Evolutionary conservation across 2,329 filamentous ascomycete genomes (phyloP).

Genomic region (Xylaria polymorpha): DNA sequence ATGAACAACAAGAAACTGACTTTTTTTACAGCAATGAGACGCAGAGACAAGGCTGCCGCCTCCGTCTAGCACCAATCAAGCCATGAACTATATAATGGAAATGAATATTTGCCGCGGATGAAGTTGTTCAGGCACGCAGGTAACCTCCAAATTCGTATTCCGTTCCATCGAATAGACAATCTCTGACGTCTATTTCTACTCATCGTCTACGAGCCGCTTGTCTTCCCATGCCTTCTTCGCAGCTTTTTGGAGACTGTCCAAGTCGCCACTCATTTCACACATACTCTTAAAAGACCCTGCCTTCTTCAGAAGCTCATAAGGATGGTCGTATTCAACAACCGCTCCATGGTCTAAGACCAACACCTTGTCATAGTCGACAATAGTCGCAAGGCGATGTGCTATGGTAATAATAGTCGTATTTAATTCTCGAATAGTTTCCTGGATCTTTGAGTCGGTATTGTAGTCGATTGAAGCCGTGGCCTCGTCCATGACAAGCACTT

Average conservation of each 20-base stretch:
- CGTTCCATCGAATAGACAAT: slow-evolving; percentile 9
- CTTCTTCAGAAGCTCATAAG: slow-evolving; percentile 80
- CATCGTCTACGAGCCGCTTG: slow-evolving; percentile 55
- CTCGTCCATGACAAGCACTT: slow-evolving; percentile 98
- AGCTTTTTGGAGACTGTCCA: slow-evolving; percentile 62
- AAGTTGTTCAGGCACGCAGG: neutral
- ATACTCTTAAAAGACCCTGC: slow-evolving; percentile 72
- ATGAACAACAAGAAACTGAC: neutral
- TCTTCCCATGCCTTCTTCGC: slow-evolving; percentile 64
- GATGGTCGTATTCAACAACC: slow-evolving; percentile 91
- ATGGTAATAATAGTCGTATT: slow-evolving; percentile 96
- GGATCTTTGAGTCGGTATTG: slow-evolving; percentile 93
- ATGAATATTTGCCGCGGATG: slow-evolving; percentile 7
- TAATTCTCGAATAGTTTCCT: slow-evolving; percentile 94
- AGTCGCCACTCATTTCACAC: slow-evolving; percentile 73
- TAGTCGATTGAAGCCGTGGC: slow-evolving; percentile 98
- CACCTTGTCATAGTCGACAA: slow-evolving; percentile 98
- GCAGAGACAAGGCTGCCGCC: neutral
- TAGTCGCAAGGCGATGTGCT: slow-evolving; percentile 93
- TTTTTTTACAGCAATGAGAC: slow-evolving; percentile 11
- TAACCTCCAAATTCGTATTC: neutral
- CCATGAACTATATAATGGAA: slow-evolving; percentile 25
- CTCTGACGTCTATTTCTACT: slow-evolving; percentile 41
- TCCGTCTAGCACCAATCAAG: slow-evolving; percentile 6
- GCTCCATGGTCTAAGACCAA: slow-evolving; percentile 90